Evolutionary conservation across 768 basidiomycete species (phyloP).

Genomic region (Podaxis sp.): DNA sequence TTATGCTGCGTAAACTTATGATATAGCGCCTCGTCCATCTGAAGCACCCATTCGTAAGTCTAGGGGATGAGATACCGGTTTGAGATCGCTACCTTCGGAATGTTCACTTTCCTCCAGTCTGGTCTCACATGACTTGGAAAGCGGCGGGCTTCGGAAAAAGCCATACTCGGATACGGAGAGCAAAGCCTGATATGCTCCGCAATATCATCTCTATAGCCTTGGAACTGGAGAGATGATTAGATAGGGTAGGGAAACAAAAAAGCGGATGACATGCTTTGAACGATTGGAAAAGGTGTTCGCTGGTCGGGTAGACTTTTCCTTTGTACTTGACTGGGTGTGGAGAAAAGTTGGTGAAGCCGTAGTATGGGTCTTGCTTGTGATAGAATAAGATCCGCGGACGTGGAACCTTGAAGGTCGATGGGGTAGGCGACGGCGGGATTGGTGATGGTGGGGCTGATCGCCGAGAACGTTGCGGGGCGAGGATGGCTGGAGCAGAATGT

Average conservation of each 20-base stretch:
- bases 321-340: constrained; percentile 61
- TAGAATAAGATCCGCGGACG: constrained; percentile 56
- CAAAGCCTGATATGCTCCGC: constrained; percentile 71
- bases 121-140: constrained; percentile 58
- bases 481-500: constrained; percentile 3
- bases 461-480: constrained; percentile 10
- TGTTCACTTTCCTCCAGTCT: constrained; percentile 71
- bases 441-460: constrained; percentile 14
- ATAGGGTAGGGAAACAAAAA: background rate
- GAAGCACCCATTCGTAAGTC: constrained; percentile 3
- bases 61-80: constrained; percentile 1
- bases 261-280: constrained; percentile 51
- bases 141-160: constrained; percentile 67
- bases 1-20: constrained; percentile 73
- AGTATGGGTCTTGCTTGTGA: constrained; percentile 60
- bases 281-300: constrained; percentile 77
- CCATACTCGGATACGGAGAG: constrained; percentile 60
- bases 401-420: constrained; percentile 20
- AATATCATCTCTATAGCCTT: constrained; percentile 55
- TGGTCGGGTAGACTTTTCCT: constrained; percentile 68
- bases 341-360: constrained; percentile 77
- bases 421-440: constrained; percentile 18
- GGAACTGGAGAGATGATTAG: constrained; percentile 44
- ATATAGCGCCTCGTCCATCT: constrained; percentile 69
- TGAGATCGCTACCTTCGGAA: constrained; percentile 47